Base-by-base conservation (phyloP, 1,284 basidiomycete genomes). In the Cutaneotrichosporon cavernicola region DNA sequence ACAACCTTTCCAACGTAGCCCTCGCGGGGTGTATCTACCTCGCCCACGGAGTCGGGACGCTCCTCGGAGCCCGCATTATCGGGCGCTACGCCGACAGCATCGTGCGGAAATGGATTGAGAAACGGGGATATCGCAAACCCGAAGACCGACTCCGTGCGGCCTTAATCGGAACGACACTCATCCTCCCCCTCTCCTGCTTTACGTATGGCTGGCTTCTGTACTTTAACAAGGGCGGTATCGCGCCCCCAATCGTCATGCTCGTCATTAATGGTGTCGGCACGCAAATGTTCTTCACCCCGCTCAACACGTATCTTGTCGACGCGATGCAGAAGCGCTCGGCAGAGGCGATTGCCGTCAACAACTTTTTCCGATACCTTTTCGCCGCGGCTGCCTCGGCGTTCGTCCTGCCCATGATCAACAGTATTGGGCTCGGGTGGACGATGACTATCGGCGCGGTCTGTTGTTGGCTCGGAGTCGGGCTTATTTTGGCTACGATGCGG, bases 11-110 rank as follows among this genome's bases (percentile, higher is more conserved):
- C 9, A 88, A 87, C 72, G 82, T 85, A 60, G 86, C 85, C 0
- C 56, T 88, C 26, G 80, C 88, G 16, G 88, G 89, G 5, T 81
- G 82, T 1, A 83, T 87, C 64, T 89, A 87, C 76, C 80, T 88
- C 16, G 84, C 86, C 0, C 81, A 78, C 5, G 88, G 89, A 1
- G 40, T 85, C 4, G 88, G 88, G 1, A 89, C 88, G 70, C 81
- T 88, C 57, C 72, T 85, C 38, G 87, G 86, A 0, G 82, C 85
- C 0, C 82, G 84, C 1, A 65, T 86, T 38, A 81, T 84, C 0
- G 88, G 87, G 0, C 75, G 80, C 4, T 68, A 85, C 3, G 86
- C 87, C 0, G 88, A 89, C 73, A 64, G 66, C 21, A 78, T 80
- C 0, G 81, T 89, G 26, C 73, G 80, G 18, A 73, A 72, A 13